Evolutionary conservation across 2,329 filamentous ascomycete species (phyloP), one percentile per base, ranked within the genome.

Genomic region (Sordariomycetes sp.): DNA sequence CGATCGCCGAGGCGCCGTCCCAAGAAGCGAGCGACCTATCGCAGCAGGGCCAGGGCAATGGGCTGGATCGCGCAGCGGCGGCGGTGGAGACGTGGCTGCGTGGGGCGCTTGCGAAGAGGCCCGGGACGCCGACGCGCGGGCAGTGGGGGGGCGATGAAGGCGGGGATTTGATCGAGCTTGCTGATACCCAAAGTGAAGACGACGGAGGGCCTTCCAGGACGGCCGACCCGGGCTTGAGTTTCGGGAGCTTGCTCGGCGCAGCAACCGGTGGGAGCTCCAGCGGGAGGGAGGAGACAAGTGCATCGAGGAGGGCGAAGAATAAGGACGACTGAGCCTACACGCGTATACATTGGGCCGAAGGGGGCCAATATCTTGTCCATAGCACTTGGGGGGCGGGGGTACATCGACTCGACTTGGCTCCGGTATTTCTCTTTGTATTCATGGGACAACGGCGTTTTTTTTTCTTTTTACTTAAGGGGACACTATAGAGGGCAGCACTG

Each of bases 41-140:
- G 24, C 71, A 74, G 54, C 76, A 79, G 53, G 78, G 79, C 16
- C 76, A 79, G 53, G 78, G 79, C 16, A 77, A 72, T 3, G 76
- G 80, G 1, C 75, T 97, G 2, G 91, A 96, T 65, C 89, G 92
- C 62, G 86, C 96, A 11, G 91, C 92, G 1, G 88, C 90, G 6
- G 87, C 88, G 2, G 86, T 97, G 34, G 94, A 97, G 72, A 88
- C 86, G 1, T 99, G 94, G 91, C 77, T 97, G 60, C 80, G 92
- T 60, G 90, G 90, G 61, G 85, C 96, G 43, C 90, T 90, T 60
- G 76, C 80, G 6, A 86, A 86, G 66, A 78, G 81, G 4, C 77
- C 79, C 1, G 71, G 72, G 22, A 81, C 79, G n/a, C 79, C 79
- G 1, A 70, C 74, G 28, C 64, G 67, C 65, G 76, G 68, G 61